Conservation (phyloP, 352 stramenopile species). For the Globisporangium cylindrosporum region DNA sequence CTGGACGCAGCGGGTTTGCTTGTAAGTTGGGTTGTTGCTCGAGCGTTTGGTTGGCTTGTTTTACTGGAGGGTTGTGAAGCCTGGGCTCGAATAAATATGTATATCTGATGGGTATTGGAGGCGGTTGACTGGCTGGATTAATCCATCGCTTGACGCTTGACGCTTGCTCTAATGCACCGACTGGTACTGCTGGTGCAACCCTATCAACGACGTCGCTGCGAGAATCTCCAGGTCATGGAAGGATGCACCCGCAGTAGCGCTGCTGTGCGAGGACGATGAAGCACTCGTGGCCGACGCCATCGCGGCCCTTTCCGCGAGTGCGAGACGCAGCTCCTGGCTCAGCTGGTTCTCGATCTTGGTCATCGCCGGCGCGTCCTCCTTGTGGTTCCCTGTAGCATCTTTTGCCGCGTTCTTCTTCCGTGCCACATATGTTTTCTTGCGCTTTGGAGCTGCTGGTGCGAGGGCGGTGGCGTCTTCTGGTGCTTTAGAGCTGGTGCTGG, state of each 20-base stretch:
- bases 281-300: constrained; percentile 1
- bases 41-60: not conserved
- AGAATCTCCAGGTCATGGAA: constrained; percentile 79
- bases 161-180: constrained; percentile 51
- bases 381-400: constrained; percentile 1
- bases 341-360: constrained; percentile 28
- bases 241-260: constrained; percentile 11
- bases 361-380: constrained; percentile 14
- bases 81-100: constrained; percentile 16
- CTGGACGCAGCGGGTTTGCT: too few species aligned
- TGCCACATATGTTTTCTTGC: constrained; percentile 29
- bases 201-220: constrained; percentile 68
- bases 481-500: not conserved
- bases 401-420: constrained; percentile 39
- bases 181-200: constrained; percentile 70
- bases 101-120: constrained; percentile 1
- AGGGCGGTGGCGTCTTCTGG: not conserved
- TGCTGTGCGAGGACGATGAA: constrained; percentile 6
- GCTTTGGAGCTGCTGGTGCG: constrained; percentile 26
- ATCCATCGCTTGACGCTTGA: not conserved
- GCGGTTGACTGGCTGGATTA: not conserved
- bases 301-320: constrained; percentile 17
- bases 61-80: not conserved
- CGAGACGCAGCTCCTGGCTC: constrained; percentile 37
- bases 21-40: too few species aligned